Evolutionary conservation across 805 yeast genomes (phyloP).

Genomic region (Saccharomycopsis vini): DNA sequence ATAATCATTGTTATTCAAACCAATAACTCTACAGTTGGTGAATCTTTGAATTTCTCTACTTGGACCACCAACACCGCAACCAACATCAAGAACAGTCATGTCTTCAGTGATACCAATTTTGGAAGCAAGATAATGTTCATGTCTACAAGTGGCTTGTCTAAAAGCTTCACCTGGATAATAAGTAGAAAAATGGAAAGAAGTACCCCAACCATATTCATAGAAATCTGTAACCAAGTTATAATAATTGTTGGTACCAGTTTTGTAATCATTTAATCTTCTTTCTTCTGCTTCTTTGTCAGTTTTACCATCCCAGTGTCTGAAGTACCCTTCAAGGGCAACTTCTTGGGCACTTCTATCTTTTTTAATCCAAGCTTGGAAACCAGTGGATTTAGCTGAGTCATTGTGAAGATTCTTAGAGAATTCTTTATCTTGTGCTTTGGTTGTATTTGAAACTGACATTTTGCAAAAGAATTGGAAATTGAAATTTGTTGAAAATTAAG

Average conservation of each 20-base stretch:
- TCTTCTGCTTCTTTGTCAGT: conserved; percentile 64
- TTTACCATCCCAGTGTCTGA: conserved; percentile 96
- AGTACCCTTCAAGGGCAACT: conserved; percentile 81
- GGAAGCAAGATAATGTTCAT: conserved; percentile 88
- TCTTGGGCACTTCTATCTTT: conserved; percentile 75
- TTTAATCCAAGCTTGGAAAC: conserved; percentile 65
- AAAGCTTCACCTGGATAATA: conserved; percentile 91
- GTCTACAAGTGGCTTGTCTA: conserved; percentile 91
- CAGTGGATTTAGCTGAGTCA: conserved; percentile 51
- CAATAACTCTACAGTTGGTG: conserved; percentile 79
- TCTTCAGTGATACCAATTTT: conserved; percentile 72
- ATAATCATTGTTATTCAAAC: conserved; percentile 94
- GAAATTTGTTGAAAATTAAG: too few relatives aligned
- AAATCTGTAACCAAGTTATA: conserved; percentile 96
- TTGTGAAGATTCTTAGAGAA: conserved; percentile 82
- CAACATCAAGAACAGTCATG: conserved; percentile 91
- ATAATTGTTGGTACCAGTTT: conserved; percentile 87
- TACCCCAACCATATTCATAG: conserved; percentile 99
- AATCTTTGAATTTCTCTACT: conserved; percentile 93
- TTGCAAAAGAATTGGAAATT: too few relatives aligned
- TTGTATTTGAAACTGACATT: background rate
- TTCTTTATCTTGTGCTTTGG: conserved; percentile 25
- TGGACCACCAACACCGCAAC: conserved; percentile 99
- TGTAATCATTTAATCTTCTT: conserved; percentile 72
- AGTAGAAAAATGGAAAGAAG: conserved; percentile 94